Conservation (phyloP, 176 grass and related monocot genomes). For the Aegilops speltoides region DNA sequence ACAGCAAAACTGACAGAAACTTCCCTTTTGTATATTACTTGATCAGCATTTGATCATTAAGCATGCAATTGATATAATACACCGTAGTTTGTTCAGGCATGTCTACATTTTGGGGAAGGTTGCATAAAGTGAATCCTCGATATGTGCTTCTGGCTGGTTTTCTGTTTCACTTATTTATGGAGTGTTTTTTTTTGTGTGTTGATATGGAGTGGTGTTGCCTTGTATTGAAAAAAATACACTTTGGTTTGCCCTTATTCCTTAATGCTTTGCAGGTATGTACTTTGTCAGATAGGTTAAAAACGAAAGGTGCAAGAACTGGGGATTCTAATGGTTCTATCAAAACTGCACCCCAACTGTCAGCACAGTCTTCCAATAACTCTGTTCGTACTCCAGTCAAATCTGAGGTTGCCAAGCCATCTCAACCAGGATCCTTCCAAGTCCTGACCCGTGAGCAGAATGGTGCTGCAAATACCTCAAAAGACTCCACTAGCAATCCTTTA, state of each 20-base stretch:
- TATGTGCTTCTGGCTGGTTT: conserved; percentile 16
- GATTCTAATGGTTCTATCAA: conserved; percentile 51
- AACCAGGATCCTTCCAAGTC: conserved; percentile 60
- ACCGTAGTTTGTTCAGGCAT: neutral
- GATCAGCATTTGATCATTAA: neutral
- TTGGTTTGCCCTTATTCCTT: conserved; percentile 28
- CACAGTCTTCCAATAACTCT: conserved; percentile 41
- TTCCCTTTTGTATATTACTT: neutral
- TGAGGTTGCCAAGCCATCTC: conserved; percentile 56
- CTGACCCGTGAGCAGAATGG: conserved; percentile 66
- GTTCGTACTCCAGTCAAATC: conserved; percentile 47
- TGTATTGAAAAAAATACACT: conserved; percentile 2
- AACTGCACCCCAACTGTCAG: conserved; percentile 36
- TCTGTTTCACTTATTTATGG: conserved; percentile 22
- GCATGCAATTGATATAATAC: neutral
- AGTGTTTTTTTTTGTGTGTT: neutral
- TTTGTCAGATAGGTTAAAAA: conserved; percentile 57
- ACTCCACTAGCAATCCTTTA: conserved; percentile 35
- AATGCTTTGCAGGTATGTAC: conserved; percentile 37
- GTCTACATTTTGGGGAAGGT: neutral
- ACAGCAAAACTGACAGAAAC: neutral
- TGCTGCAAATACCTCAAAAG: conserved; percentile 48
- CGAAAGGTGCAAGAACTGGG: conserved; percentile 55
- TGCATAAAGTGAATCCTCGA: neutral
- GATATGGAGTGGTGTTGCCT: conserved; percentile 2